Evolutionary conservation across 345 rosid genomes (phyloP).

Genomic region (Aurinia saxatilis): DNA sequence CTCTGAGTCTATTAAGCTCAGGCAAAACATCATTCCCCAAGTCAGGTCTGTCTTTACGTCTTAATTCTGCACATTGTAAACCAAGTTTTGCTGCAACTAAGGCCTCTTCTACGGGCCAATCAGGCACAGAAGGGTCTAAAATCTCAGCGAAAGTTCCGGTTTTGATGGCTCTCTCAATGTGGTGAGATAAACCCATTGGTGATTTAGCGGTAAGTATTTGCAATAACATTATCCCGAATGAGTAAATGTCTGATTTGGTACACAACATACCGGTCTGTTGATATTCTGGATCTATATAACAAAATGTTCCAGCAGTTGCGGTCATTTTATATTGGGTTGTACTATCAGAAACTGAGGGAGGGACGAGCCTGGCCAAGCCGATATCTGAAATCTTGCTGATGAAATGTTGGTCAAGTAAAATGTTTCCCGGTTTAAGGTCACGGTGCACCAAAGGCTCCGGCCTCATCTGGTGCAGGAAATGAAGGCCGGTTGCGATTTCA

Average conservation of each 20-base stretch:
- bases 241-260: conserved; percentile 73
- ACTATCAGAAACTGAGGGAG: conserved; percentile 57
- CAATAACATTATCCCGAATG: conserved; percentile 70
- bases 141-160: conserved; percentile 41
- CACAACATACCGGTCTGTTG: conserved; percentile 94
- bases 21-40: conserved; percentile 55
- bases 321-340: conserved; percentile 86
- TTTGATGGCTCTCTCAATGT: conserved; percentile 53
- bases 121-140: conserved; percentile 52
- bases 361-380: conserved; percentile 91
- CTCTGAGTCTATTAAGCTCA: conserved; percentile 60
- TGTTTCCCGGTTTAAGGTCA: conserved; percentile 87
- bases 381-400: conserved; percentile 93
- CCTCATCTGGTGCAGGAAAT: conserved; percentile 81
- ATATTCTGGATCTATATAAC: conserved; percentile 92
- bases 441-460: conserved; percentile 96
- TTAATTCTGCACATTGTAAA: conserved; percentile 65
- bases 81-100: conserved; percentile 51
- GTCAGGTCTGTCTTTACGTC: conserved; percentile 89
- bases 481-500: conserved; percentile 81
- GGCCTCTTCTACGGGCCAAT: conserved; percentile 78
- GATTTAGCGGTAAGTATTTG: conserved; percentile 80
- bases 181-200: conserved; percentile 84
- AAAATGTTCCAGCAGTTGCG: conserved; percentile 87
- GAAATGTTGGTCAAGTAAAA: conserved; percentile 65